Evolutionary conservation across 1,284 basidiomycete genomes (phyloP).

Genomic region (Sporisorium iseilematis-ciliati): DNA sequence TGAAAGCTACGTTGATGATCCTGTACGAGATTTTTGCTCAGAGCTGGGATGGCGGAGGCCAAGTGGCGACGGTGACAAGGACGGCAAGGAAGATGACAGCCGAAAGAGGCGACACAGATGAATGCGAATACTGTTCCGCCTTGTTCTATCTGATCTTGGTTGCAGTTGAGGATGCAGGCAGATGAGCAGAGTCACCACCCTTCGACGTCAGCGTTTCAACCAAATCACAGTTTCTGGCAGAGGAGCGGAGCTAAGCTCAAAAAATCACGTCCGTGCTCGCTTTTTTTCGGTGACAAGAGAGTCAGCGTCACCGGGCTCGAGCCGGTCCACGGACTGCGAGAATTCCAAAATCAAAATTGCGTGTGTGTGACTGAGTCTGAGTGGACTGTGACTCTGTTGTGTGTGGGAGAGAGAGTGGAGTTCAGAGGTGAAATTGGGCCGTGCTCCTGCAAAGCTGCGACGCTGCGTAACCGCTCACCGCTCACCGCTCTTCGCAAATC

Average conservation of each 20-base stretch:
- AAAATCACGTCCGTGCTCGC: conserved; percentile 6
- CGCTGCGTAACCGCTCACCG: neutral
- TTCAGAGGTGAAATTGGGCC: neutral
- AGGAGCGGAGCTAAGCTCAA: conserved; percentile 3
- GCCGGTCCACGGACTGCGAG: conserved; percentile 2
- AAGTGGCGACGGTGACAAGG: too few species aligned
- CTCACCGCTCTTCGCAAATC: conserved; percentile 4
- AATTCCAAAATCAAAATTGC: conserved; percentile 3
- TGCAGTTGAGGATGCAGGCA: neutral
- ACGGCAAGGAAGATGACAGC: too few species aligned
- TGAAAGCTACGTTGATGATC: too few species aligned
- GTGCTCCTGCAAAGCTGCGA: conserved; percentile 3
- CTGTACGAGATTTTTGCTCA: too few species aligned
- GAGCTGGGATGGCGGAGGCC: too few species aligned
- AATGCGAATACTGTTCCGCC: too few species aligned
- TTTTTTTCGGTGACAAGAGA: neutral
- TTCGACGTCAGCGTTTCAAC: neutral
- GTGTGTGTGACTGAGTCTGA: neutral
- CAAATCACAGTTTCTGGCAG: neutral
- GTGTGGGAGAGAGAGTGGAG: conserved; percentile 6
- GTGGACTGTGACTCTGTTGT: too few species aligned
- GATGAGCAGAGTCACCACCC: neutral
- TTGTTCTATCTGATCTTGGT: neutral
- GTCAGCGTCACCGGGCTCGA: conserved; percentile 3
- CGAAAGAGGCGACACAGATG: neutral